Evolutionary conservation across 495 filamentous ascomycete species (phyloP).

Genomic region (Xylaria bambusicola): DNA sequence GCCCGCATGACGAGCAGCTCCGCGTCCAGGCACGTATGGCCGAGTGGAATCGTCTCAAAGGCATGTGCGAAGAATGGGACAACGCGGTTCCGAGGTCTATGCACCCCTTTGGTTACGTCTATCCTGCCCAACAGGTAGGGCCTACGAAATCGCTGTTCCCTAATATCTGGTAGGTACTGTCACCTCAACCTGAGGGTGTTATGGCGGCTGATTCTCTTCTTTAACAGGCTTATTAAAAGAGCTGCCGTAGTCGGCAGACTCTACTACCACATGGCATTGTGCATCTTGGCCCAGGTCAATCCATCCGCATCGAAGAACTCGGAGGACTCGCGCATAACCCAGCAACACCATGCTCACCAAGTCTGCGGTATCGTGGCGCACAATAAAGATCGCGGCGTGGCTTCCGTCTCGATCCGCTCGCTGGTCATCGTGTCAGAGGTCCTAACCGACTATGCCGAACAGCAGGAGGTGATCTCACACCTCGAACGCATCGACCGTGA

Average conservation of each 20-base stretch:
- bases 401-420: conserved; percentile 73
- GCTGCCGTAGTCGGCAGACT: conserved; percentile 78
- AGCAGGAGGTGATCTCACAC: conserved; percentile 80
- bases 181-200: neutral
- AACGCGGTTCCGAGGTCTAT: conserved; percentile 77
- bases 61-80: conserved; percentile 80
- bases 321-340: conserved; percentile 68
- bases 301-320: conserved; percentile 56
- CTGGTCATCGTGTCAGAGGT: conserved; percentile 78
- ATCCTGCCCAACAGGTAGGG: conserved; percentile 62
- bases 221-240: conserved; percentile 73
- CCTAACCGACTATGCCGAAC: conserved; percentile 67
- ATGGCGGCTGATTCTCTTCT: neutral
- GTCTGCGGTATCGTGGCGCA: conserved; percentile 89
- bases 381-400: conserved; percentile 76
- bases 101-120: conserved; percentile 78
- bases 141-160: conserved; percentile 74
- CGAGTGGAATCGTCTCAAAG: conserved; percentile 76
- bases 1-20: conserved; percentile 61
- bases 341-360: conserved; percentile 71
- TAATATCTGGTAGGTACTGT: conserved; percentile 73
- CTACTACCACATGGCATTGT: conserved; percentile 88
- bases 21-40: conserved; percentile 63
- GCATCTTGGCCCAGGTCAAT: conserved; percentile 77
- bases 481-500: conserved; percentile 73